These are phyloP conservation scores for Zygoascus hellenicus DNA, from an alignment of 1,139 yeast genomes.

Conservation along the genomic window DNA sequence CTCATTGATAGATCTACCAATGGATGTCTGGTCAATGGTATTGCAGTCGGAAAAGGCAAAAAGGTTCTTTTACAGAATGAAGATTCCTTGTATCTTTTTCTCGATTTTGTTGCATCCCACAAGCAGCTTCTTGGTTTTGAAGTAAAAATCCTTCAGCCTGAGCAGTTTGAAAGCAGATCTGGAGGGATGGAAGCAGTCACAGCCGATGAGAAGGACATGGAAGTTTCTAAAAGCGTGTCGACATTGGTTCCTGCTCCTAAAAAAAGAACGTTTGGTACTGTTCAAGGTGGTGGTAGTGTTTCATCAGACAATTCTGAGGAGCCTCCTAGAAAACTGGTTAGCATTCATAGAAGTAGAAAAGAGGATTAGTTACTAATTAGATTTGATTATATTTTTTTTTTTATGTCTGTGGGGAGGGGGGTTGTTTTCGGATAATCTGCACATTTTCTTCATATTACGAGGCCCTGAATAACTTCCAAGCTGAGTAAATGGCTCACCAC, in stretches of 20 bases:
- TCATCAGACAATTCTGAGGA: slow-evolving; percentile 1
- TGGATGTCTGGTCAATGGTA: slow-evolving; percentile 64
- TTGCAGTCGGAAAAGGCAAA: slow-evolving; percentile 53
- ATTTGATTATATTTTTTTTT: no score
- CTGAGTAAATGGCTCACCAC: no score
- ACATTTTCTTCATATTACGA: no score
- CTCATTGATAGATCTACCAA: slow-evolving; percentile 73
- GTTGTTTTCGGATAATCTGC: no score
- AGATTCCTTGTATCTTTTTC: slow-evolving; percentile 60
- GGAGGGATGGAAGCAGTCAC: not conserved
- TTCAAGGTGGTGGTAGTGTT: not conserved
- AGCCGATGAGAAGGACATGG: slow-evolving; percentile 3
- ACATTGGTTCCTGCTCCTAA: not conserved
- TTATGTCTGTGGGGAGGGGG: no score
- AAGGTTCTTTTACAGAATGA: slow-evolving; percentile 58
- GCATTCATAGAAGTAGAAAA: slow-evolving; percentile 4
- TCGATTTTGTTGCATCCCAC: slow-evolving; percentile 39
- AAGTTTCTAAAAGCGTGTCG: not conserved
- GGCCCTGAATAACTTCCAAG: no score
- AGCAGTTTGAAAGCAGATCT: slow-evolving; percentile 1
- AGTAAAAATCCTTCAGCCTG: slow-evolving; percentile 10
- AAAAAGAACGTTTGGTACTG: slow-evolving; percentile 7
- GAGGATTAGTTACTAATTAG: not conserved
- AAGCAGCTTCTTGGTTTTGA: slow-evolving; percentile 14
- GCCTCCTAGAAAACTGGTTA: slow-evolving; percentile 10